Conservation (phyloP, 352 stramenopile species). For the Thalassiosira ordinaria region DNA sequence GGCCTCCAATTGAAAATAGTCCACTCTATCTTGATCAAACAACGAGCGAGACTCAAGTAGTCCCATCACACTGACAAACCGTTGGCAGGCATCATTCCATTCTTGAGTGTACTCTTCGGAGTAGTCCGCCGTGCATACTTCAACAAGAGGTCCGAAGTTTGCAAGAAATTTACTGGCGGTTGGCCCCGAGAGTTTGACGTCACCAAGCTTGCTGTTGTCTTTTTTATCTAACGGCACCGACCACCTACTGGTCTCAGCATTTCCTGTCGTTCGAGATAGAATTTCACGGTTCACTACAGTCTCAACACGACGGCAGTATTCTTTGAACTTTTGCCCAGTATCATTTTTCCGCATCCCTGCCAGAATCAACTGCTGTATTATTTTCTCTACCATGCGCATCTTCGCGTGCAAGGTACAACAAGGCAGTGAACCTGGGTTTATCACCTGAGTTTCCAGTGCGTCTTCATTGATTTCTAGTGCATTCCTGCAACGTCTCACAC, state of each 20-base stretch:
- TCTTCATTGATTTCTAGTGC: background rate
- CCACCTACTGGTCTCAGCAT: background rate
- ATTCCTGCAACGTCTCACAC: background rate
- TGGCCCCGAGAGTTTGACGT: constrained; percentile 2
- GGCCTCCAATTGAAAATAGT: background rate
- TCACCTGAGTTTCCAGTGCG: background rate
- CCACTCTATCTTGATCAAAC: constrained; percentile 7
- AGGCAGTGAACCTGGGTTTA: background rate
- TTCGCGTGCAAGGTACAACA: background rate
- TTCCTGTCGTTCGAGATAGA: background rate
- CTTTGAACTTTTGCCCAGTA: background rate
- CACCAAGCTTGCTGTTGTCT: constrained; percentile 7
- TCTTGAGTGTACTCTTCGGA: background rate
- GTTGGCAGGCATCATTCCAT: background rate
- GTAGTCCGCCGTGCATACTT: background rate
- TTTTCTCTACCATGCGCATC: background rate
- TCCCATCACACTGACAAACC: background rate
- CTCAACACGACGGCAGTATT: background rate
- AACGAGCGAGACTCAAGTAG: background rate
- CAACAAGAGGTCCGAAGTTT: background rate
- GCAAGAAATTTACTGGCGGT: background rate
- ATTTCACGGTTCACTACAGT: background rate
- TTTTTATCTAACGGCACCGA: constrained; percentile 2
- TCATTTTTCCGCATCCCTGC: background rate
- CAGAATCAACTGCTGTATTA: background rate